Base-by-base conservation (phyloP, 2,329 filamentous ascomycete genomes). In the Cladosporium austrohemisphaericum region DNA sequence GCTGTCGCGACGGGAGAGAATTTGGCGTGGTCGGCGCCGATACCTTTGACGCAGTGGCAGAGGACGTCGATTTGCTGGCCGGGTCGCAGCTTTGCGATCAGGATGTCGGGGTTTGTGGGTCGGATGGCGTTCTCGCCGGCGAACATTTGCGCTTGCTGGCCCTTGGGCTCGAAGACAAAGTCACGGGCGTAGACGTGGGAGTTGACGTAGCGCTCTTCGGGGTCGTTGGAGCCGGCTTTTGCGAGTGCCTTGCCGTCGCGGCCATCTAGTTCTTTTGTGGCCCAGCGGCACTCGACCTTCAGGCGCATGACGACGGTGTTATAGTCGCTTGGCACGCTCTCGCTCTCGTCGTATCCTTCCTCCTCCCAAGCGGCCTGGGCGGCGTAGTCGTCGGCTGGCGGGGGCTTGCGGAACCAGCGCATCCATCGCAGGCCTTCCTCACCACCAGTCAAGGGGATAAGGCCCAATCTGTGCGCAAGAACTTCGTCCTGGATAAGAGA, bases 401-500 rank as follows among this genome's bases (percentile, higher is more conserved):
- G 75, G 9, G 85, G 80, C 69, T 87, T 89, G 68, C 81, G 81
- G 70, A 81, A 90, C 84, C 87, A 94, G 66, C 83, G 84, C 72
- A 97, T 77, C 75, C 84, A 91, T 60, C 85, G 81, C 49, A 98
- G 76, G 44, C 88, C 91, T 49, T 86, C 78, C 56, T 84, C 81
- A 53, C 83, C 81, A 57, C 88, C 93, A 57, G 84, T 86, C 59
- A 98, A 84, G 14, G 94, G 93, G 48, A 98, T 86, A 37, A 98
- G 81, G 52, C 93, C 93, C 25, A 98, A 77, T 36, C 93, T 81
- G 68, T 93, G 88, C 13, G 91, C 85, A 44, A 98, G 83, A 4
- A 98, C 92, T 74, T 98, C 93, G 66, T 98, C 93, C 68, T 97
- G 92, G 63, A 98, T 93, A 28, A 98, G 90, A 4, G 89, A 95